Percentiles rank a stretch among this genome's conserved stretches.
phyloP scores from a whole-genome alignment of 2,329 filamentous ascomycete genomes.

The Talaromyces pinophilus region DNA sequence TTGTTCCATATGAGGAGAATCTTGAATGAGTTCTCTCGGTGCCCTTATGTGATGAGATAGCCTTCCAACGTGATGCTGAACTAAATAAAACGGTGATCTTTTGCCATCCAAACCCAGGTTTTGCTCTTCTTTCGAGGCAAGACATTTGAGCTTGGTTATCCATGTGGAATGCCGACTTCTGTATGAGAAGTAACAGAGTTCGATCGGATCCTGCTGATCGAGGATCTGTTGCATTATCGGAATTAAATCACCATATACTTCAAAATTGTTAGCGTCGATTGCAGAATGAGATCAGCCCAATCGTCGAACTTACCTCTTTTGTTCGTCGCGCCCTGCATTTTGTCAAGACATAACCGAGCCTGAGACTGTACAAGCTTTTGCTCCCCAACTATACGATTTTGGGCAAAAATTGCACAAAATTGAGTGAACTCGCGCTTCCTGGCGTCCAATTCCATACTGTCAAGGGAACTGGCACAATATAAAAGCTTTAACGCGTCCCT shows the following conservation, averaged over 20 bases:
- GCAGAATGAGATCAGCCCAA: conserved; percentile 5
- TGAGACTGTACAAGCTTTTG: conserved; percentile 18
- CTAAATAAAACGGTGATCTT: conserved; percentile 30
- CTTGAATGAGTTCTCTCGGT: conserved; percentile 39
- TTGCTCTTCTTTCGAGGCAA: conserved; percentile 17
- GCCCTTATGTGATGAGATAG: conserved; percentile 49
- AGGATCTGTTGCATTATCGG: conserved; percentile 7
- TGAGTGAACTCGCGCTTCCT: conserved; percentile 20
- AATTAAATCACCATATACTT: conserved; percentile 12
- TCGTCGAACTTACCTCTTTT: conserved; percentile 21
- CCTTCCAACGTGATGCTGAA: conserved; percentile 50
- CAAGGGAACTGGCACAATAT: background rate
- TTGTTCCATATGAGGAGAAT: conserved; percentile 29
- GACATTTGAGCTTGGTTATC: conserved; percentile 13
- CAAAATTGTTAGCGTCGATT: conserved; percentile 8
- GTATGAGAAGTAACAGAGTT: conserved; percentile 26
- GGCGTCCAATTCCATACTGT: background rate
- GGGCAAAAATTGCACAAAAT: conserved; percentile 24
- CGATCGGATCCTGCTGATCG: conserved; percentile 17
- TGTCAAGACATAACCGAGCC: conserved; percentile 21
- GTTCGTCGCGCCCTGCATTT: conserved; percentile 13
- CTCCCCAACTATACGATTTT: conserved; percentile 23
- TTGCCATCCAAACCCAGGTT: background rate
- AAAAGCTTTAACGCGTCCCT: conserved; percentile 28
- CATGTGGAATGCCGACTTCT: conserved; percentile 22